Conservation (phyloP, 2,329 filamentous ascomycete species). For the Cadophora gregata region DNA sequence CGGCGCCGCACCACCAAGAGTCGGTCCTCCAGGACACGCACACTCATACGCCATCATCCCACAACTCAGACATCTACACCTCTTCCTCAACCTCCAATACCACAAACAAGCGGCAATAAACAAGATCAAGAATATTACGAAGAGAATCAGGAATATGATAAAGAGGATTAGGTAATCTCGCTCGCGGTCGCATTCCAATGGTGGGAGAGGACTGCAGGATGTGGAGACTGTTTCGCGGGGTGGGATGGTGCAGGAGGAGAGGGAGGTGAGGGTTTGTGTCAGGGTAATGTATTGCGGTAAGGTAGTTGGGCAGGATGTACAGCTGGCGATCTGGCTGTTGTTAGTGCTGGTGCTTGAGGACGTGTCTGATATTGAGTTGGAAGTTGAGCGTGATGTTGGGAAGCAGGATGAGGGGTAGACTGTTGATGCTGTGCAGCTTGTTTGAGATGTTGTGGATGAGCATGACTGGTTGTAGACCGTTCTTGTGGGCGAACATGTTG, state of each 20-base stretch:
- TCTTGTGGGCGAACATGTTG: conserved; percentile 14
- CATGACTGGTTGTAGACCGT: conserved; percentile 12
- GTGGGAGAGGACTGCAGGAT: conserved; percentile 5
- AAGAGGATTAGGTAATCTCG: conserved; percentile 28
- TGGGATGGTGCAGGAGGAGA: conserved; percentile 3
- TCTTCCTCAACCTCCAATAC: conserved; percentile 25
- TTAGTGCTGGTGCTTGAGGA: not conserved
- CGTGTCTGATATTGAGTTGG: not conserved
- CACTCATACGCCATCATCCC: conserved; percentile 23
- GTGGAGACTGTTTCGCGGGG: not conserved
- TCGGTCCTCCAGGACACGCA: conserved; percentile 26
- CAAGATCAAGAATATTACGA: conserved; percentile 26
- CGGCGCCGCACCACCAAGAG: not conserved
- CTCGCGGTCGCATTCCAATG: conserved; percentile 2
- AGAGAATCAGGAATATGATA: conserved; percentile 31
- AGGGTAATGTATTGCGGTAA: not conserved
- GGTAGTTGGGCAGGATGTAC: conserved; percentile 1
- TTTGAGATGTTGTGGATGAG: not conserved
- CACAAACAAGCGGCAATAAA: conserved; percentile 13
- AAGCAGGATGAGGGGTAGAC: conserved; percentile 15
- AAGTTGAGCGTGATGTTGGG: conserved; percentile 1
- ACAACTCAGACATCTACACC: conserved; percentile 22
- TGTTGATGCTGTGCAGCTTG: conserved; percentile 16
- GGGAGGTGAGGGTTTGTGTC: not conserved
- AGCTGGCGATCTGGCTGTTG: not conserved